Evolutionary conservation across 257 asterid species (phyloP), one percentile per base, ranked within the genome.

Genomic region (Ligustrum vulgare): DNA sequence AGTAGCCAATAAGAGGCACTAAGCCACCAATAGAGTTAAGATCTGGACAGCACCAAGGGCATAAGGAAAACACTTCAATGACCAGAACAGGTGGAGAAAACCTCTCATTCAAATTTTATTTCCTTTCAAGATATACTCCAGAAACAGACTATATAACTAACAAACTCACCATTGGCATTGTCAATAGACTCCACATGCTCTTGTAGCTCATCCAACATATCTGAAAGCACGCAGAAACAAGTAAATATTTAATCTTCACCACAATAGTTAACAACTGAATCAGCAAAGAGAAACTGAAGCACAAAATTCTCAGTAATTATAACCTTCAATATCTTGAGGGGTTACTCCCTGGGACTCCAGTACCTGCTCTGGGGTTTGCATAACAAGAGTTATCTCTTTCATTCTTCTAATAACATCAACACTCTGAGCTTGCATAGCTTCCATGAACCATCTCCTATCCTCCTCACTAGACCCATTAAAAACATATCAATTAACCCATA

Each of bases 141-240:
- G 4, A 11, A 62, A 8, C 51, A 47, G 65, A 3, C 33, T 22
- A 18, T 16, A 8, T 72, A 32, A 31, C n/a, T 13, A 72, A 67
- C 22, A 47, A 74, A 83, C 98, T 86, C 74, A 95, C 99, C 99
- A 81, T 95, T 91, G 45, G 99, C 99, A 86, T 85, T 85, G 82
- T 95, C 99, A 56, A 95, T 93, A 5, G 93, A 87, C 79, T 93
- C 98, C 2, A 95, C 99, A 58, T 95, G 99, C 63, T 95, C 98
- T 78, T 95, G 96, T 5, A 93, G 88, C 89, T 95, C 99, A 84
- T 95, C 97, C 87, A 93, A 73, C 92, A 95, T 81, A 80, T 78
- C 98, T 93, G 84, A 66, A 71, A 81, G 37, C 68, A 80, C 4
- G 10, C 5, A 58, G 28, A 34, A 36, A 15, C 9, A 11, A 16